A percentile compares a stretch with the other conserved stretches of the same genome.
phyloP scores from a whole-genome alignment of 768 basidiomycete species.

The Termitomyces sp. region DNA sequence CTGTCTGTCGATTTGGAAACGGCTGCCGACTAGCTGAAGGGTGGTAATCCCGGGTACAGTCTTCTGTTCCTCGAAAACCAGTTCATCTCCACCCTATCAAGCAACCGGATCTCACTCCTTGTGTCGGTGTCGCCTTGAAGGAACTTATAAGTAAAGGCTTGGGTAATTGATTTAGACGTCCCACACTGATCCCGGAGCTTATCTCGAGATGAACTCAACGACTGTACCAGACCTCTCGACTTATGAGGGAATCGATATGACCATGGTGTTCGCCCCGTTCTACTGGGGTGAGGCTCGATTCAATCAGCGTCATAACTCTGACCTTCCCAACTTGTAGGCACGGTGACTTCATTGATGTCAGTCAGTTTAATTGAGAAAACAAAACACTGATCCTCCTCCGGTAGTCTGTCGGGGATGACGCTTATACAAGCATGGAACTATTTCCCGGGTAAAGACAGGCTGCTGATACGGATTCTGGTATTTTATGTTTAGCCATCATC shows the following conservation, averaged over 20 bases:
- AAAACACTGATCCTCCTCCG: not conserved
- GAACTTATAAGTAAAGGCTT: no score
- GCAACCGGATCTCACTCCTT: no score
- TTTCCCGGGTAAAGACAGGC: not conserved
- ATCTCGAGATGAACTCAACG: not conserved
- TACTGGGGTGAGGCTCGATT: not conserved
- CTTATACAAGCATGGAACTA: not conserved
- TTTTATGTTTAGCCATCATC: not conserved
- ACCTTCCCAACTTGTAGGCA: not conserved
- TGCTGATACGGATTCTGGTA: not conserved
- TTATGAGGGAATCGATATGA: not conserved
- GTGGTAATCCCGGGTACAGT: no score
- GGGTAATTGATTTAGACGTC: not conserved
- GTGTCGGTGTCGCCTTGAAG: no score
- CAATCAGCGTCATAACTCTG: not conserved
- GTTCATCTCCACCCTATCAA: no score
- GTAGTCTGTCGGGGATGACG: not conserved
- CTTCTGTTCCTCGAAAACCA: no score
- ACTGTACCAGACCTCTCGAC: not conserved
- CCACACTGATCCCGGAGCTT: no score
- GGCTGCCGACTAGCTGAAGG: no score
- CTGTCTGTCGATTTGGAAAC: no score
- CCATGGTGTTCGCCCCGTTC: not conserved
- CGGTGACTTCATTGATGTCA: not conserved
- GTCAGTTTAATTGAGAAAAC: not conserved